Evolutionary conservation across 2,329 filamentous ascomycete genomes (phyloP).

Genomic region (Aureobasidium sp.): DNA sequence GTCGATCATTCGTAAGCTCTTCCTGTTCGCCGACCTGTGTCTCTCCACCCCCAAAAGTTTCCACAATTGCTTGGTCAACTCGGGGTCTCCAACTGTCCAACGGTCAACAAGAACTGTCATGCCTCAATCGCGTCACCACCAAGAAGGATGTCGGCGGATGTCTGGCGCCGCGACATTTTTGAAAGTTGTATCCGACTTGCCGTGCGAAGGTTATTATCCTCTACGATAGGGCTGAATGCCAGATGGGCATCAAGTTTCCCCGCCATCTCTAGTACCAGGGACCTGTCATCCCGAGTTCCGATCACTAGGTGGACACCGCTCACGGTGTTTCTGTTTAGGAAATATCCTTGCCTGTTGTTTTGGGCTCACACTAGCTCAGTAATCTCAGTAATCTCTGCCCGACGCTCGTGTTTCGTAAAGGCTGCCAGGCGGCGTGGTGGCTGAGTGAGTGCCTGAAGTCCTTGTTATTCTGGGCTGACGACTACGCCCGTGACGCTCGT

Average conservation of each 20-base stretch:
- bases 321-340: background rate
- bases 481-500: slow-evolving; percentile 8
- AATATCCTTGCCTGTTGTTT: background rate
- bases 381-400: background rate
- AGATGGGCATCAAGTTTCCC: background rate
- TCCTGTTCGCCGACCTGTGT: background rate
- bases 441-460: background rate
- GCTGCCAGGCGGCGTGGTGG: slow-evolving; percentile 1
- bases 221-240: background rate
- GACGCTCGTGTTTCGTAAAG: slow-evolving; percentile 6
- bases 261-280: background rate
- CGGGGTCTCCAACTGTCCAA: background rate
- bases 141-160: background rate
- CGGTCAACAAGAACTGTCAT: background rate
- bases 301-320: background rate
- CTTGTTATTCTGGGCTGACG: slow-evolving; percentile 5
- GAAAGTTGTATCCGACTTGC: background rate
- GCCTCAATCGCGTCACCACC: background rate
- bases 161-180: too few relatives aligned
- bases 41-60: background rate
- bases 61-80: slow-evolving; percentile 1
- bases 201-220: background rate
- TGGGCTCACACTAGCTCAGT: slow-evolving; percentile 3
- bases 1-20: slow-evolving; percentile 9
- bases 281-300: slow-evolving; percentile 2